Base-by-base conservation (phyloP, 2,329 filamentous ascomycete species). In the Fusarium sp. region DNA sequence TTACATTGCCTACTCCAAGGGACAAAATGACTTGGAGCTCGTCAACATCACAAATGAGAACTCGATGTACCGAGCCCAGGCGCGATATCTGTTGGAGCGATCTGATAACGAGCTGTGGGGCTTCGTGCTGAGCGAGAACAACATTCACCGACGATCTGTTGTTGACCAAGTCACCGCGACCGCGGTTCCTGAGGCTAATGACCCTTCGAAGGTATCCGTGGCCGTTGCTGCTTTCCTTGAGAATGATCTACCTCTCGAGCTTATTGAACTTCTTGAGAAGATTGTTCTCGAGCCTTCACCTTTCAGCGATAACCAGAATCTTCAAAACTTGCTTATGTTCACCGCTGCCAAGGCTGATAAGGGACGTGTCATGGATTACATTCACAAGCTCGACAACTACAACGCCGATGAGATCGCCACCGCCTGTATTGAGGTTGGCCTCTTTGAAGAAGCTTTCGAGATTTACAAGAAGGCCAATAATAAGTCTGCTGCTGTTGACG, bases 11-110 rank as follows among this genome's bases (percentile, higher is more conserved):
- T 99, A 98, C 82, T 89, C 91, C 77, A 99, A 99, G 87, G 96
- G 96, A 25, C 94, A 98, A 83, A 99, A 99, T 74, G 96, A 99
- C 79, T 85, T 99, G 37, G 97, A 99, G 84, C 89, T 99, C 63
- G 95, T 99, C 83, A 96, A 93, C 82, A 95, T 99, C 79, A 98
- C 96, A 79, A 99, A 98, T 78, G 97, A 99, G 84, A 99, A 99
- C 84, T 92, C 94, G n/a, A 99, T 99, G 96, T 99, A 97, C 88
- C 93, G 95, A 78, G 93, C 93, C n/a, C 96, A 99, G 83, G 95
- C 95, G 65, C 92, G 96, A 41, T 99, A 99, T 83, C 88, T 99
- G 29, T 86, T 99, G 58, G 95, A 98, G 78, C 92, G 96, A 74
- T 92, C 93, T 41, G 96, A 99, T 78, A 82, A 86, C 5, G 96